Evolutionary conservation across 73 alveolate species (phyloP).

Genomic region (Symbiodinium pilosum): DNA sequence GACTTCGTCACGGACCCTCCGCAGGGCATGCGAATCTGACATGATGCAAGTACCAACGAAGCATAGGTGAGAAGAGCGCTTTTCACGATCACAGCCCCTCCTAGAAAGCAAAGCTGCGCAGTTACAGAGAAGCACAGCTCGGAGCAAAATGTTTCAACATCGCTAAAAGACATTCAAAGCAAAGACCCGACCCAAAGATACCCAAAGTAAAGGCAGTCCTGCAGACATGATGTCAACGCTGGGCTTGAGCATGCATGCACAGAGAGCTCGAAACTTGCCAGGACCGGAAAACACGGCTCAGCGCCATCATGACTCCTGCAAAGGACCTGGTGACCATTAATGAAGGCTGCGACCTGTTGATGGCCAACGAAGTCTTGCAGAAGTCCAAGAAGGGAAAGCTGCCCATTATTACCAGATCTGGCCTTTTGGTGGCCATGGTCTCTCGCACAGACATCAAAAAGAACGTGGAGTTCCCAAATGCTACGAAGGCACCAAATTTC

Average conservation of each 20-base stretch:
- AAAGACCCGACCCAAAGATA: too few species aligned
- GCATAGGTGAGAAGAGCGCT: neutral
- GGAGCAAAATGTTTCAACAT: too few species aligned
- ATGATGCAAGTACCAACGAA: neutral
- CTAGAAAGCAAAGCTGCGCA: too few species aligned
- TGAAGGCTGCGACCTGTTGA: slow-evolving; percentile 43
- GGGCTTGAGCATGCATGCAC: too few species aligned
- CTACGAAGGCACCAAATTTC: slow-evolving; percentile 74
- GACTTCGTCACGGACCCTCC: slow-evolving; percentile 66
- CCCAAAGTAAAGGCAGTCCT: too few species aligned
- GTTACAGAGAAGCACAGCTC: too few species aligned
- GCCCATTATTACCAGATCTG: slow-evolving; percentile 49
- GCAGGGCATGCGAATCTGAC: too few species aligned
- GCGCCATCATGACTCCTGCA: slow-evolving; percentile 92
- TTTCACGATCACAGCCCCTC: neutral
- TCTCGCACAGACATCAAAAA: slow-evolving; percentile 80
- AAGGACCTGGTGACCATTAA: slow-evolving; percentile 23
- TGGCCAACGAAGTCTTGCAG: slow-evolving; percentile 41
- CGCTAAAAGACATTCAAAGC: too few species aligned
- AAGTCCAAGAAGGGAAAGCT: slow-evolving; percentile 91
- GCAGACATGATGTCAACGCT: too few species aligned
- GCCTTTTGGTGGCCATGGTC: slow-evolving; percentile 65
- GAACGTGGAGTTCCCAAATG: slow-evolving; percentile 92
- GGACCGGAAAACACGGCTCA: slow-evolving; percentile 91
- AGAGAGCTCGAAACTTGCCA: neutral